Evolutionary conservation across 2,329 filamentous ascomycete species (phyloP).

Genomic region (Teratosphaeria nubilosa): DNA sequence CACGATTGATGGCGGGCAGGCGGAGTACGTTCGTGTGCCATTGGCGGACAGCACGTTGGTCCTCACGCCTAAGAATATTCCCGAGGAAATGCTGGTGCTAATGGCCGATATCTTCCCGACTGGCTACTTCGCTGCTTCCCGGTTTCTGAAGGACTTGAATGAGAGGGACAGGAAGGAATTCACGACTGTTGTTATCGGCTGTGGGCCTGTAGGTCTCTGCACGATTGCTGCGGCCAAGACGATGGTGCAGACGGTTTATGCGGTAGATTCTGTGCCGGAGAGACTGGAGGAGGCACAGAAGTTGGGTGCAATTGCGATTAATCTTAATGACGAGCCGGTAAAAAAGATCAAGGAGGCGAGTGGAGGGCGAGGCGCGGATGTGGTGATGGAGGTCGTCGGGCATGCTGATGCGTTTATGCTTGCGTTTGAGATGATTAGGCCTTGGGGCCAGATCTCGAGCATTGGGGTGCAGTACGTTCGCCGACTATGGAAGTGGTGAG

Average conservation of each 20-base stretch:
- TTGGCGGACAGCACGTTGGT: slow-evolving; percentile 72
- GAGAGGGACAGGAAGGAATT: slow-evolving; percentile 51
- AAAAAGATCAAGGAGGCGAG: slow-evolving; percentile 64
- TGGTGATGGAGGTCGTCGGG: slow-evolving; percentile 54
- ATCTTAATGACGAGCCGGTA: slow-evolving; percentile 49
- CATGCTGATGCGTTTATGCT: slow-evolving; percentile 38
- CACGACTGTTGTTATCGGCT: slow-evolving; percentile 72
- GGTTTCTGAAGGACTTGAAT: slow-evolving; percentile 58
- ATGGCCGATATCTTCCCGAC: slow-evolving; percentile 90
- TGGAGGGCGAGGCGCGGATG: slow-evolving; percentile 72
- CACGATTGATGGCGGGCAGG: slow-evolving; percentile 23
- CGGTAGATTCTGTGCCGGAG: slow-evolving; percentile 51
- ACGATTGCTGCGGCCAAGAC: slow-evolving; percentile 37
- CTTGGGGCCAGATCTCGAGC: slow-evolving; percentile 39
- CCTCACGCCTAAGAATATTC: slow-evolving; percentile 59
- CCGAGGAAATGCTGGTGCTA: slow-evolving; percentile 64
- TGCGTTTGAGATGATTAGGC: slow-evolving; percentile 39
- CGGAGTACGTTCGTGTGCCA: slow-evolving; percentile 56
- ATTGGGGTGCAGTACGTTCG: slow-evolving; percentile 37
- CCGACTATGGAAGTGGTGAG: not conserved
- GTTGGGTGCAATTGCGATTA: slow-evolving; percentile 73
- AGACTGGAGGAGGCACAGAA: slow-evolving; percentile 62
- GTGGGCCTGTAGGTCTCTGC: slow-evolving; percentile 71
- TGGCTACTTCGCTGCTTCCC: slow-evolving; percentile 72
- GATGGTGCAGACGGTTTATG: slow-evolving; percentile 24